Conservation (phyloP, 768 basidiomycete species). For the Rhizopogon roseolus region DNA sequence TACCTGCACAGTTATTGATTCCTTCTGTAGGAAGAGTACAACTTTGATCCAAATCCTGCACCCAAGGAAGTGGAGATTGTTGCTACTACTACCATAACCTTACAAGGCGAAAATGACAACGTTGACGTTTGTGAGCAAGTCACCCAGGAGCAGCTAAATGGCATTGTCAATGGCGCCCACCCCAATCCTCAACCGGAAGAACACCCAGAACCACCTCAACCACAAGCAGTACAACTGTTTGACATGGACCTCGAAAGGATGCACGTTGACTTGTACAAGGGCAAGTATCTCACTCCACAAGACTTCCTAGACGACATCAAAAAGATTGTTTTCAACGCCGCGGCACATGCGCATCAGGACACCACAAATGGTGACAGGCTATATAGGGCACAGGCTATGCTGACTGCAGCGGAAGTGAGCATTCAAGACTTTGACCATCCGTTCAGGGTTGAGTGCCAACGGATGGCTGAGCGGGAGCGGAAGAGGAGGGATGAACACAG, state of each 20-base stretch:
- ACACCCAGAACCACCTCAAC: conserved; percentile 26
- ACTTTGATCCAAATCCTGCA: conserved; percentile 38
- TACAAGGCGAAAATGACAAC: conserved; percentile 36
- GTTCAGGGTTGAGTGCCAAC: conserved; percentile 78
- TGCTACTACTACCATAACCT: conserved; percentile 32
- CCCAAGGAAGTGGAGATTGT: conserved; percentile 27
- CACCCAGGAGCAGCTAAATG: conserved; percentile 26
- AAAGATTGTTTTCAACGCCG: conserved; percentile 76
- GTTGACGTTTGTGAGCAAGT: conserved; percentile 37
- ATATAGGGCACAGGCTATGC: conserved; percentile 84
- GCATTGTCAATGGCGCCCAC: conserved; percentile 35
- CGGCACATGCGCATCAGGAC: conserved; percentile 55
- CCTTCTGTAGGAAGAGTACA: conserved; percentile 65
- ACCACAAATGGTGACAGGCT: conserved; percentile 49
- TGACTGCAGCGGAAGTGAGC: conserved; percentile 79
- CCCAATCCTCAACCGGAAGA: conserved; percentile 14
- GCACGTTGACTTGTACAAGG: conserved; percentile 79
- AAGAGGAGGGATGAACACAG: conserved; percentile 53
- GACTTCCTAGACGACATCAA: conserved; percentile 83
- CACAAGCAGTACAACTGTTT: conserved; percentile 48
- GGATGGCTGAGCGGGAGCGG: conserved; percentile 26
- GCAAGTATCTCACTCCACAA: conserved; percentile 80
- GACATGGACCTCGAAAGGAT: conserved; percentile 93
- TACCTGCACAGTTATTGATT: conserved; percentile 8
- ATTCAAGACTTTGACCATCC: conserved; percentile 80